Base-by-base conservation (phyloP, 805 yeast species). In the Millerago galiae region DNA sequence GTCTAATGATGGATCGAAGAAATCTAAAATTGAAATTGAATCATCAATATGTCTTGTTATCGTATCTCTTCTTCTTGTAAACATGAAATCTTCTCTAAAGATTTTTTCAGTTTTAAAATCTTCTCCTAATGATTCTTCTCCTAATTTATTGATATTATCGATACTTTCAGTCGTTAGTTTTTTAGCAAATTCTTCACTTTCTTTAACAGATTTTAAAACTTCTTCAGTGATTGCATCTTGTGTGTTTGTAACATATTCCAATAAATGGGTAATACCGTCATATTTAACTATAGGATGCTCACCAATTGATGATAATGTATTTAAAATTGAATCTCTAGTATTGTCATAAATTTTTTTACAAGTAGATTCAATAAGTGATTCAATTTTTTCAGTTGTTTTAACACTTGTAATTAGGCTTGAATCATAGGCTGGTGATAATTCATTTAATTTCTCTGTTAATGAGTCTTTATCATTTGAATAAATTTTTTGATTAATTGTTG, bases 71-170 rank as follows among this genome's bases (percentile, higher is more conserved):
- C 72, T 72, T 51, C 88, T 78, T 2, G 88, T 77, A 55, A 89
- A 91, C 98, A 93, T 93, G 32, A 83, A 72, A 25, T 78, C 80
- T 9, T 83, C 73, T 44, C 82, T 74, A 59, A 87, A 87, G 8
- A 71, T 71, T 40, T 79, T 75, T 40, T 79, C 82, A 24, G 75
- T 51, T 13, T 66, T 64, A 35, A 69, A 72, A 25, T 77, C 82
- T 26, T 75, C 74, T 8, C 87, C 87, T 35, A 89, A 66, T n/a
- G 76, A 73, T 4, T 65, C 65, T 37, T 72, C 68, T 0, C 96
- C 98, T 15, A 81, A 51, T 7, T 60, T 48, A 42, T 78, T 77
- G 45, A 93, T 79, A 27, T 73, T 69, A 8, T 71, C 72, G 16
- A 93, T 91, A 4, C 79, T 75, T 6, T 58, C 59, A 9, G 71